Conservation (phyloP, 148 eudicot genomes). For the Cornus controversa region DNA sequence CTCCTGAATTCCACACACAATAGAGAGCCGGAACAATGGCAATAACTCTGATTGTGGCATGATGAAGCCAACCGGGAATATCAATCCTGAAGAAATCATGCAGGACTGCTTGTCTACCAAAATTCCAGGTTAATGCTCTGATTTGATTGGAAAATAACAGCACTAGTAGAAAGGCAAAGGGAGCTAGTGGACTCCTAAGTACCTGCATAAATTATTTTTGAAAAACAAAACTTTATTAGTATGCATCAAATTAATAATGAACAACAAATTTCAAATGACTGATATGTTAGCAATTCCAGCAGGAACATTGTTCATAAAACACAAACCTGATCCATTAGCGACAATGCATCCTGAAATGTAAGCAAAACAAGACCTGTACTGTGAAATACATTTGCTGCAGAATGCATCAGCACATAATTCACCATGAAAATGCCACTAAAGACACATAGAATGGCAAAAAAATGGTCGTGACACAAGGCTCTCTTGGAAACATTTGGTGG, state of each 20-base stretch:
- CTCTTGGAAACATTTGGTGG: constrained; percentile 40
- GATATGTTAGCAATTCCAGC: neutral
- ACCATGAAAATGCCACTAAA: constrained; percentile 88
- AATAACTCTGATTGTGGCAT: constrained; percentile 69
- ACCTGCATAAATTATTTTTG: constrained; percentile 45
- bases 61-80: constrained; percentile 93
- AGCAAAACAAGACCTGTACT: constrained; percentile 68
- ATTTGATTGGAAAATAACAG: constrained; percentile 74
- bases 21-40: constrained; percentile 68
- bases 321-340: constrained; percentile 81
- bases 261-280: neutral
- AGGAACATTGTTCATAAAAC: neutral
- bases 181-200: constrained; percentile 51
- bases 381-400: constrained; percentile 72
- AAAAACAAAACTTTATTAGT: neutral
- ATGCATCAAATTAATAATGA: constrained; percentile 1
- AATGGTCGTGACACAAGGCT: constrained; percentile 59
- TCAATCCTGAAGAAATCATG: constrained; percentile 67
- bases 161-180: constrained; percentile 56
- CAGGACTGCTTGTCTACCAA: constrained; percentile 58
- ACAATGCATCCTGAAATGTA: constrained; percentile 75
- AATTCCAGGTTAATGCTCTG: constrained; percentile 67
- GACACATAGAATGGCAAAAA: constrained; percentile 58
- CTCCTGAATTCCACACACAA: constrained; percentile 77
- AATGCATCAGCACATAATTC: constrained; percentile 65